Conservation (phyloP, 1,284 basidiomycete species). For the Rhodotorula mucilaginosa region DNA sequence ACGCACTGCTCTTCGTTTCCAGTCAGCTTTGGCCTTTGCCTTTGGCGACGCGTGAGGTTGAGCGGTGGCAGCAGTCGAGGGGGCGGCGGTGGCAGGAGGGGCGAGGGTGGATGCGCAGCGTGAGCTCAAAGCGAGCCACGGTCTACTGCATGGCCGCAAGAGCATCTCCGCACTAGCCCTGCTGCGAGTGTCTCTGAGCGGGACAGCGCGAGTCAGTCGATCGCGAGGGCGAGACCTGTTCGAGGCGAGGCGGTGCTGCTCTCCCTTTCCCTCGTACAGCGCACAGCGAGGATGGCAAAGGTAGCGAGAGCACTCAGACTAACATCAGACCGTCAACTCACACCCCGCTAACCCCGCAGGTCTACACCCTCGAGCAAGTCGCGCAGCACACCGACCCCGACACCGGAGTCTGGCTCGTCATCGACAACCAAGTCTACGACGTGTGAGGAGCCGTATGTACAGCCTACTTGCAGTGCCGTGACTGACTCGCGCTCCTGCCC, state of each 20-base stretch:
- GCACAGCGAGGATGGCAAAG: too few species aligned
- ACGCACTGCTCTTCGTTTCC: slow-evolving; percentile 33
- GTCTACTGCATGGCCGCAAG: too few species aligned
- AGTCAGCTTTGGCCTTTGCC: slow-evolving; percentile 30
- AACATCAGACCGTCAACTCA: too few species aligned
- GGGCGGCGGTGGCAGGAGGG: background rate
- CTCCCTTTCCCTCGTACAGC: too few species aligned
- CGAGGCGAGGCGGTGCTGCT: too few species aligned
- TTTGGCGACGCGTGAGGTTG: background rate
- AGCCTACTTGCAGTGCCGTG: too few species aligned
- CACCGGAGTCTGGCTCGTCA: slow-evolving; percentile 43
- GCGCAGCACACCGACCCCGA: slow-evolving; percentile 41
- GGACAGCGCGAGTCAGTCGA: too few species aligned
- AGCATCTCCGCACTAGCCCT: background rate
- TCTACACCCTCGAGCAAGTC: slow-evolving; percentile 43
- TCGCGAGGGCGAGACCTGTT: too few species aligned
- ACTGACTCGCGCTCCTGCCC: too few species aligned
- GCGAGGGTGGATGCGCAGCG: background rate
- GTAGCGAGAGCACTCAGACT: too few species aligned
- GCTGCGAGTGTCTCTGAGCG: too few species aligned
- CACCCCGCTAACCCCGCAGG: slow-evolving; percentile 7
- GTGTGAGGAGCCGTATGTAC: slow-evolving; percentile 7
- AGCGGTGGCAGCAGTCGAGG: background rate
- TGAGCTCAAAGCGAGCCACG: too few species aligned
- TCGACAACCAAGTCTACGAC: slow-evolving; percentile 48